Evolutionary conservation across 257 asterid species (phyloP).

Genomic region (Solanum paucissectum): DNA sequence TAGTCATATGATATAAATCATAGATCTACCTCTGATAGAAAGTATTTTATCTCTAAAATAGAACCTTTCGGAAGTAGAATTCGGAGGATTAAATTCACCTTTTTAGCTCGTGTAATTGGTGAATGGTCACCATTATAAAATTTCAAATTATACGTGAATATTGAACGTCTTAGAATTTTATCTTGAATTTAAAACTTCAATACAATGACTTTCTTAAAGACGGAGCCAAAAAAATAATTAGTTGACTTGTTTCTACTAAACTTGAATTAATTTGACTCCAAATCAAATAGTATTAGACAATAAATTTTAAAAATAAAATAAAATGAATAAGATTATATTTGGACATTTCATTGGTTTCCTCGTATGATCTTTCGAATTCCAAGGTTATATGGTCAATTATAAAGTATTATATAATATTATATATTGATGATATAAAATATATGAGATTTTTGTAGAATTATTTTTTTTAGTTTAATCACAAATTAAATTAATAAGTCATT

Average conservation of each 20-base stretch:
- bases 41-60: neutral
- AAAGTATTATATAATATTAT: neutral
- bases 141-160: neutral
- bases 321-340: neutral
- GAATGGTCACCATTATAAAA: neutral
- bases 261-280: neutral
- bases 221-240: neutral
- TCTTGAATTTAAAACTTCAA: neutral
- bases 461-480: too few relatives aligned
- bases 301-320: neutral
- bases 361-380: neutral
- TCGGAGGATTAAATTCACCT: neutral
- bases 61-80: neutral
- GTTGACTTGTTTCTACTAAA: neutral
- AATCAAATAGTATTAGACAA: neutral
- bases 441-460: too few relatives aligned
- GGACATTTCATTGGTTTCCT: neutral
- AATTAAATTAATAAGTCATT: too few relatives aligned
- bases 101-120: neutral
- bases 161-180: neutral
- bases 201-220: neutral
- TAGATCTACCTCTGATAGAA: neutral
- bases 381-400: neutral
- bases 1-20: neutral
- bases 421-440: too few relatives aligned